Evolutionary conservation across 2,329 filamentous ascomycete genomes (phyloP).

Genomic region (Pseudogymnoascus sp.): DNA sequence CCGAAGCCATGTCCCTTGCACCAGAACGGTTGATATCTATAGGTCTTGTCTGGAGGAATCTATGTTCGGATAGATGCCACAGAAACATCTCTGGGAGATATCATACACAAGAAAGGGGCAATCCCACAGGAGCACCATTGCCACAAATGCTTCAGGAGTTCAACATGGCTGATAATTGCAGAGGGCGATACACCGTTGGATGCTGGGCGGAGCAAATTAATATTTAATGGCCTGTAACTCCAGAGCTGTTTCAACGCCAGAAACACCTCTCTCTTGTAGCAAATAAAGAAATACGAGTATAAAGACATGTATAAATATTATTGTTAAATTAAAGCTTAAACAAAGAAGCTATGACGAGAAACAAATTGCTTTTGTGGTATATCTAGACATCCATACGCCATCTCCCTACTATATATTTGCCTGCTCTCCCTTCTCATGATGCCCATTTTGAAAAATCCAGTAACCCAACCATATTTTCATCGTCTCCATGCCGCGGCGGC

Average conservation of each 20-base stretch:
- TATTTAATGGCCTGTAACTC: neutral
- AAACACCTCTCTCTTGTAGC: neutral
- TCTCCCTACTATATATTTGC: constrained; percentile 4
- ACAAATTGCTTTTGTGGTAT: constrained; percentile 11
- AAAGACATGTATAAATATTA: neutral
- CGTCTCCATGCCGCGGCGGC: constrained; percentile 28
- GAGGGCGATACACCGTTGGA: neutral
- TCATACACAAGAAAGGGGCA: neutral
- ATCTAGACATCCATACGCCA: constrained; percentile 5
- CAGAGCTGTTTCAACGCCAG: neutral
- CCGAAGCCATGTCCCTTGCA: neutral
- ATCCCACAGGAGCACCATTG: neutral
- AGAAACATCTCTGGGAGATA: neutral
- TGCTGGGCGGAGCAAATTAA: neutral
- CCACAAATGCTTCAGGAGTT: neutral
- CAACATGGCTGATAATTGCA: neutral
- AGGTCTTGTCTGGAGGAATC: neutral
- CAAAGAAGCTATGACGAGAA: neutral
- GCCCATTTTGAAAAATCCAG: constrained; percentile 32
- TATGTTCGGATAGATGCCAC: neutral
- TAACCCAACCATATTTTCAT: constrained; percentile 27
- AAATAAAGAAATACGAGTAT: too few species aligned
- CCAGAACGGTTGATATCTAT: neutral
- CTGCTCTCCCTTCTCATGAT: constrained; percentile 7
- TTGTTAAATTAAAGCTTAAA: constrained; percentile 3